Percentiles rank a stretch among this genome's conserved stretches.
Evolutionary conservation across 208 protist genomes (phyloP).

Genomic region (Trichomonas tenax): DNA sequence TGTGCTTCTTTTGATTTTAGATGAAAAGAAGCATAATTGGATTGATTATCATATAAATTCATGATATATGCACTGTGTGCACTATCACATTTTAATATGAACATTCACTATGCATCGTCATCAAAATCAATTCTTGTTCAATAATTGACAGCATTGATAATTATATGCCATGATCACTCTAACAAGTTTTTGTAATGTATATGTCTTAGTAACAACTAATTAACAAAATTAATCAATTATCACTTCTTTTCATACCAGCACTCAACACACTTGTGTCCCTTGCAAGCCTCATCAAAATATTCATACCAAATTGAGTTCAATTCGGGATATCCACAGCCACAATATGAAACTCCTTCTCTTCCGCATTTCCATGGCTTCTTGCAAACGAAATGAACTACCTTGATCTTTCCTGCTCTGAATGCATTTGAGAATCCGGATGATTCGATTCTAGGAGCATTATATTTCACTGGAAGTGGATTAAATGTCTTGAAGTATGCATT

Average conservation of each 20-base stretch:
- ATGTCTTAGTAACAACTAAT: no score
- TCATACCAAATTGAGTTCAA: background rate
- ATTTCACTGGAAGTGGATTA: background rate
- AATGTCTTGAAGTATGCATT: background rate
- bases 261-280: background rate
- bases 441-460: background rate
- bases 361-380: constrained; percentile 16
- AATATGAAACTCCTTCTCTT: background rate
- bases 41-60: no score
- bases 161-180: no score
- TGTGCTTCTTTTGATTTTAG: no score
- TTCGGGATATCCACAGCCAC: background rate
- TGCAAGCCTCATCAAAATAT: background rate
- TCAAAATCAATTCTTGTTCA: no score
- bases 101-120: no score
- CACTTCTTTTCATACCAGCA: background rate
- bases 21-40: no score
- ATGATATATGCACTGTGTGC: no score
- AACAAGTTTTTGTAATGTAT: no score
- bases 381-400: background rate
- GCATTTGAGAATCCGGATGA: background rate
- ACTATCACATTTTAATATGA: no score
- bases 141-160: no score
- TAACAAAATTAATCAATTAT: no score
- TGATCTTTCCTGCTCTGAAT: background rate